These are phyloP conservation scores for Penicillium sp. DNA, from an alignment of 2,329 filamentous ascomycete species.

Conservation along the genomic window DNA sequence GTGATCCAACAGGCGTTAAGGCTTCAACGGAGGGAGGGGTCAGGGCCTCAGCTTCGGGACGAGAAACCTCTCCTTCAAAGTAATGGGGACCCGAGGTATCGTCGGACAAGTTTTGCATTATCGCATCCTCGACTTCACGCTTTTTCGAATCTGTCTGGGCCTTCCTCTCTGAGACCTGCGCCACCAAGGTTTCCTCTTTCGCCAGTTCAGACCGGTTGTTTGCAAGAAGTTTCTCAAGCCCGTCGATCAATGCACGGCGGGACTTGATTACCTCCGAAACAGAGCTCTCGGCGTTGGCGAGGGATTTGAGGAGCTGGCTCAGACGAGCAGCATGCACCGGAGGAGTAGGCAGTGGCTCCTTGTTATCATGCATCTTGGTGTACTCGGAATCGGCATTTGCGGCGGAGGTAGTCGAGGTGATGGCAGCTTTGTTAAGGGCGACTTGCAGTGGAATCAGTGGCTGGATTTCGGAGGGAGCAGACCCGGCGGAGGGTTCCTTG, in stretches of 20 bases:
- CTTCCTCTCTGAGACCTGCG: constrained; percentile 67
- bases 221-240: constrained; percentile 78
- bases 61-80: constrained; percentile 38
- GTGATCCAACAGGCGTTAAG: constrained; percentile 54
- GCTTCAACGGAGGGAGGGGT: constrained; percentile 72
- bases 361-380: constrained; percentile 75
- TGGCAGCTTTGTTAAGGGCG: constrained; percentile 69
- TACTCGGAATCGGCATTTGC: constrained; percentile 78
- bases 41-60: constrained; percentile 81
- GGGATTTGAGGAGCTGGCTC: constrained; percentile 82
- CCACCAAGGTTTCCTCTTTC: constrained; percentile 67
- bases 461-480: constrained; percentile 74
- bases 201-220: constrained; percentile 69
- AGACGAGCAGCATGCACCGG: constrained; percentile 91
- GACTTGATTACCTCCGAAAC: constrained; percentile 89
- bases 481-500: constrained; percentile 52
- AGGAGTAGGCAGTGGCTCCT: constrained; percentile 69
- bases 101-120: constrained; percentile 74
- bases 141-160: constrained; percentile 77
- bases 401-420: constrained; percentile 66
- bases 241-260: constrained; percentile 72
- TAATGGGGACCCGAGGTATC: constrained; percentile 52
- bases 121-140: constrained; percentile 83
- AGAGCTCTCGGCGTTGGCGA: constrained; percentile 85
- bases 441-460: constrained; percentile 74